Conservation (phyloP, 768 basidiomycete genomes). For the Calocybe gangraenosa region DNA sequence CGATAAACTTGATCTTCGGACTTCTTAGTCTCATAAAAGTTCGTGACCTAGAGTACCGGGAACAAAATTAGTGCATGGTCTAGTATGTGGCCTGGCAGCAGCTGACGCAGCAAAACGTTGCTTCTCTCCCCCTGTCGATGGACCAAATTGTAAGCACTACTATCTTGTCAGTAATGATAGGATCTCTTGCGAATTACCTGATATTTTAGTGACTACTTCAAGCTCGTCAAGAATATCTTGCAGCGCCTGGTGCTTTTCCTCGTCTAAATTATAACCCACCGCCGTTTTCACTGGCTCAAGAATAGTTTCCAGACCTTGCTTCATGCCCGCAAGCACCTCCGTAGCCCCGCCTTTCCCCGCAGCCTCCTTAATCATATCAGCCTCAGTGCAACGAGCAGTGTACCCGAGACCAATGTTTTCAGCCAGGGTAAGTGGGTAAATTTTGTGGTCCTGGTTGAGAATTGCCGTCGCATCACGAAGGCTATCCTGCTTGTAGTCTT, state of each 20-base stretch:
- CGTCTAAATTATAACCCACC: conserved; percentile 3
- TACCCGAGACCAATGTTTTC: conserved; percentile 36
- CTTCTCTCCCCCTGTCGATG: conserved; percentile 19
- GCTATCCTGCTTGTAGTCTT: conserved; percentile 31
- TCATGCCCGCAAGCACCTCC: conserved; percentile 7
- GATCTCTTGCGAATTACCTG: neutral
- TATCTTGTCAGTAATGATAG: neutral
- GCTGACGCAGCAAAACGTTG: conserved; percentile 24
- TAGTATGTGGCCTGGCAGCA: neutral
- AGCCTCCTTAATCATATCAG: conserved; percentile 22
- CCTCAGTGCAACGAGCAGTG: conserved; percentile 11
- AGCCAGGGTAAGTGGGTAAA: conserved; percentile 43
- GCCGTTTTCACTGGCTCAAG: conserved; percentile 12
- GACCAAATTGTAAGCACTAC: neutral
- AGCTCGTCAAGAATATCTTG: conserved; percentile 11
- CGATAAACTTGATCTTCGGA: conserved; percentile 29
- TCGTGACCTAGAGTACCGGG: conserved; percentile 16
- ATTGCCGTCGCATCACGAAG: conserved; percentile 42
- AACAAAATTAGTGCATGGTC: neutral
- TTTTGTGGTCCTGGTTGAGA: conserved; percentile 41
- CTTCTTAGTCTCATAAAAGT: conserved; percentile 28
- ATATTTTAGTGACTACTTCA: conserved; percentile 11
- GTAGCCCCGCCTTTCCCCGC: conserved; percentile 25
- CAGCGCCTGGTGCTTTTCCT: conserved; percentile 10
- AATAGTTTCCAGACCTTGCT: conserved; percentile 13